Base-by-base conservation (phyloP, 2,329 filamentous ascomycete species). In the Diplodia mutila region DNA sequence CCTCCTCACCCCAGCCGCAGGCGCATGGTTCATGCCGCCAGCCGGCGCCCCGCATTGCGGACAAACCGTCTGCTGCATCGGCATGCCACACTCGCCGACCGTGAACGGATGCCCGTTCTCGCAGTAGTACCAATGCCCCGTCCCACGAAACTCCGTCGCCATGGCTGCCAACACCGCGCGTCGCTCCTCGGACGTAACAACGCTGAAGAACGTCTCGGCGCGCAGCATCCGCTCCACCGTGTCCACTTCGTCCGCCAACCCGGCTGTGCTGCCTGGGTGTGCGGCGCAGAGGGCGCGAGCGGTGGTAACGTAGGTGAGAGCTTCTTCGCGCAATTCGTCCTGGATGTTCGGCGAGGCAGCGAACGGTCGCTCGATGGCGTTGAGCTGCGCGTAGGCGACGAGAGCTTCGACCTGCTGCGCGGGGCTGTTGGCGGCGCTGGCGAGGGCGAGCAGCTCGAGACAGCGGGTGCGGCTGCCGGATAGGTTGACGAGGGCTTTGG, bases 61-160 rank as follows among this genome's bases (percentile, higher is more conserved):
- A 71, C 90, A 92, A 2, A 75, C 75, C 1, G 88, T 84, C 21
- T 72, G 67, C 74, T 91, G 69, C 86, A 90, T 89, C 0, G 89
- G 86, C 82, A 87, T 86, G 1, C 89, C 89, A 72, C 89, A 90
- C 69, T 91, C 86, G 0, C 88, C 88, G 46, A 91, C 82, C 0
- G 87, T 86, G 70, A 91, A 84, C 1, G 85, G 84, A 72, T 89
- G 86, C 1, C 83, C 83, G 68, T 87, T 87, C 29, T 70, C 75
- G 69, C 86, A 89, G 0, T 77, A 80, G 73, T 89, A 90, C 88
- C 87, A 90, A 70, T 89, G 86, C 0, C 88, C 88, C 0, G 78
- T 81, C 0, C 81, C 81, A 1, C 68, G 48, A 0, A 73, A 69
- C 8, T 83, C 84, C 1, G 70, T 77, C 4, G 82, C 76, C 83